Conservation (phyloP, 768 basidiomycete genomes). For the Mycena indigotica region DNA sequence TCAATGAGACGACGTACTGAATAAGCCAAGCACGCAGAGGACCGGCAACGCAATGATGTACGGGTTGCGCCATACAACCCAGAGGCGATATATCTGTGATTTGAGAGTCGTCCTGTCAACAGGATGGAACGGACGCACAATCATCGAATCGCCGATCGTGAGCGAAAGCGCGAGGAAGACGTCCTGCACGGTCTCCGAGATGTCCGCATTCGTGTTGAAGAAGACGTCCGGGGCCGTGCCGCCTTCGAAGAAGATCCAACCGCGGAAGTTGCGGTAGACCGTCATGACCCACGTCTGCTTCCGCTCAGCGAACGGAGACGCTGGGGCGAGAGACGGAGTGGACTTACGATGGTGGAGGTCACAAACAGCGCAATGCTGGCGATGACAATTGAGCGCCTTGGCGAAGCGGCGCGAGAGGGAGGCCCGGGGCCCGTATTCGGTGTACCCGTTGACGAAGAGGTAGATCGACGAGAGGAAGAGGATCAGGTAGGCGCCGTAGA, state of each 20-base stretch:
- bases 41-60: neutral
- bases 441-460: neutral
- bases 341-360: neutral
- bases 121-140: neutral
- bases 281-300: neutral
- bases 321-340: neutral
- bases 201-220: neutral
- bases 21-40: neutral
- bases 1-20: neutral
- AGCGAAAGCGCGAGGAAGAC: neutral
- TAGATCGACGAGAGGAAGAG: neutral
- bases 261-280: neutral
- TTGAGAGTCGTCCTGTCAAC: neutral
- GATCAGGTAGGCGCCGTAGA: neutral
- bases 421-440: too few species aligned
- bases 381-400: neutral
- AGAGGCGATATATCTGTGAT: neutral
- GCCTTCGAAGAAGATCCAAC: neutral
- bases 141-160: neutral
- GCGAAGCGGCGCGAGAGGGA: neutral
- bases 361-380: neutral
- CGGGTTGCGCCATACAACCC: neutral
- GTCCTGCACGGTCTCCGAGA: neutral
- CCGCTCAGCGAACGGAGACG: neutral
- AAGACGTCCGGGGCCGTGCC: neutral